phyloP scores from a whole-genome alignment of 371 early-diverging fungal genomes.

The Phascolomyces articulosus region DNA sequence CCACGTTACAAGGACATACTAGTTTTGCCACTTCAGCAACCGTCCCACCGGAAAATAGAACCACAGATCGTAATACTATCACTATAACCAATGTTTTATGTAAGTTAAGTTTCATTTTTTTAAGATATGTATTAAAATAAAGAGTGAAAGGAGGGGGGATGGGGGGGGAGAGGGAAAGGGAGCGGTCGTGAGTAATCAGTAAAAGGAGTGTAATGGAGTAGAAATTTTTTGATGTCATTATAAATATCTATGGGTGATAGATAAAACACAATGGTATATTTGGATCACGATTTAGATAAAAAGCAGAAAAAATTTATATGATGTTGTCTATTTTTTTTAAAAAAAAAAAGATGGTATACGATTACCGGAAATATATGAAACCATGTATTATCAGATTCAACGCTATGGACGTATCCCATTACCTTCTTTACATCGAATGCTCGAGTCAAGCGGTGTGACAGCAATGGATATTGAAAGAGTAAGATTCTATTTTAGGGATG shows the following conservation, averaged over 20 bases:
- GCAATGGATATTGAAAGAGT: constrained; percentile 59
- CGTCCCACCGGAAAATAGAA: neutral
- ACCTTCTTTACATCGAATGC: constrained; percentile 51
- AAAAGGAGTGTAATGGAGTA: too few species aligned
- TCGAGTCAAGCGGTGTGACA: constrained; percentile 52
- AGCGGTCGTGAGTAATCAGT: too few species aligned
- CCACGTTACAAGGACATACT: too few species aligned
- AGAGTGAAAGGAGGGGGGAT: too few species aligned
- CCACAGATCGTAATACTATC: neutral
- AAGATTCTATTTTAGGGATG: too few species aligned
- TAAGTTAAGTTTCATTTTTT: too few species aligned
- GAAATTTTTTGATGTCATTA: too few species aligned
- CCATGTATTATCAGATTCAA: constrained; percentile 57
- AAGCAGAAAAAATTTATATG: neutral
- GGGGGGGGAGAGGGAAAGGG: neutral
- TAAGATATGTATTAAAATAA: too few species aligned
- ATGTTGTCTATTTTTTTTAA: too few species aligned
- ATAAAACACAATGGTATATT: too few species aligned
- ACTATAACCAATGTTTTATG: constrained; percentile 24
- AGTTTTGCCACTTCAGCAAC: neutral
- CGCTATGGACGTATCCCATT: constrained; percentile 55
- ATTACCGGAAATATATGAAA: constrained; percentile 60
- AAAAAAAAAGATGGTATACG: constrained; percentile 53
- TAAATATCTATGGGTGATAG: too few species aligned
- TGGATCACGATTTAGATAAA: too few species aligned